These are phyloP conservation scores for Oryza meridionalis DNA, from an alignment of 176 grass and related monocot species.

Conservation along the genomic window DNA sequence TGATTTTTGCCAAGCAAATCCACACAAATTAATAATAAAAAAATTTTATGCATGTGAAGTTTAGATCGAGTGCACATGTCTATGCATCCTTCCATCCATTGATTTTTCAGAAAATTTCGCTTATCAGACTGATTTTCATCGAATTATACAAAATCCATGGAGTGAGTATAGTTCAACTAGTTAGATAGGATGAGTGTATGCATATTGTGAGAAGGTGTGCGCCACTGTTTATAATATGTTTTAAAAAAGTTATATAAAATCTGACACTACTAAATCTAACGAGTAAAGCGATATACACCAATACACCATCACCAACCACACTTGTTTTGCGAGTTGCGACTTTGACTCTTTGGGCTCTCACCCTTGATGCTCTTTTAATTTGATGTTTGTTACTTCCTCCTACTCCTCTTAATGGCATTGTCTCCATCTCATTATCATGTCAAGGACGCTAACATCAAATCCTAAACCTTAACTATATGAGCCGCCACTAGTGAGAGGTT, in stretches of 20 bases:
- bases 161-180: too few relatives aligned
- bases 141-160: not conserved
- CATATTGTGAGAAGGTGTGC: too few relatives aligned
- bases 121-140: not conserved
- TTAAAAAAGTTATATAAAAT: not conserved
- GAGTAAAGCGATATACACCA: not conserved
- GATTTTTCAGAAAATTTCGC: not conserved
- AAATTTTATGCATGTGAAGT: too few relatives aligned
- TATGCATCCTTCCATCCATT: not conserved
- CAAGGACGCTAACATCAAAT: not conserved
- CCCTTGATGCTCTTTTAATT: not conserved
- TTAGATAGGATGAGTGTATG: too few relatives aligned
- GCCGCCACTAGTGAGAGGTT: too few relatives aligned
- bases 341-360: not conserved
- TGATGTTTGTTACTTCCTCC: not conserved
- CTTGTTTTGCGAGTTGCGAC: not conserved
- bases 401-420: not conserved
- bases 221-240: too few relatives aligned
- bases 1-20: too few relatives aligned
- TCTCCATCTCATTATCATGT: not conserved
- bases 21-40: too few relatives aligned
- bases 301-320: not conserved
- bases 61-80: not conserved
- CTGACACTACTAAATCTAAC: not conserved
- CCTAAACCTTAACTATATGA: not conserved